phyloP scores from a whole-genome alignment of 139 green algal species.

The Volvox africanus region DNA sequence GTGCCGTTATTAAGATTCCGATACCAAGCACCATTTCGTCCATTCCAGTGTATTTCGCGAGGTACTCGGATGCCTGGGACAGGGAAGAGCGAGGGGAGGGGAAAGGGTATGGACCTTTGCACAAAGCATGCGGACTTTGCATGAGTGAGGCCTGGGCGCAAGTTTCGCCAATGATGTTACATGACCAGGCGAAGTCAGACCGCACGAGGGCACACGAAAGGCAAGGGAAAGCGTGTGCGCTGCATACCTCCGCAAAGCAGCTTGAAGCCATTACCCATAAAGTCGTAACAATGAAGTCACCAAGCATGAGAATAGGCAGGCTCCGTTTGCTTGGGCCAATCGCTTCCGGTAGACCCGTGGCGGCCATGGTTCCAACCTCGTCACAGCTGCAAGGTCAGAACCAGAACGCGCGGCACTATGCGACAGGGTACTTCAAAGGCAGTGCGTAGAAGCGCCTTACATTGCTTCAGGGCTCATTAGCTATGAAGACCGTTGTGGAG shows the following conservation, averaged over 20 bases:
- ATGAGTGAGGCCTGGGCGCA: no score
- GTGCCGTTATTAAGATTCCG: neutral
- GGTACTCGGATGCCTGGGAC: constrained; percentile 41
- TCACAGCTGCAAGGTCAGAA: no score
- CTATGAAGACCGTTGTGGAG: neutral
- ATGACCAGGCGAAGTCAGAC: no score
- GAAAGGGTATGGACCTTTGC: neutral
- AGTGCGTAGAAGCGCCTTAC: neutral
- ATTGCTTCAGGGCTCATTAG: neutral
- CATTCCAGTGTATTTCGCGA: constrained; percentile 51
- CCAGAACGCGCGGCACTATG: no score
- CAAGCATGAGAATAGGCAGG: neutral
- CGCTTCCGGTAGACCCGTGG: neutral
- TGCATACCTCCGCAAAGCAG: constrained; percentile 49
- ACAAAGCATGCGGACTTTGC: neutral
- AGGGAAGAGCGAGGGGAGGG: neutral
- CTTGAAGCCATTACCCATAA: constrained; percentile 52
- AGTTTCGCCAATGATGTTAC: no score
- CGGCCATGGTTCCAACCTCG: neutral
- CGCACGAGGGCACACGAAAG: neutral
- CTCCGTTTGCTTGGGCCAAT: neutral
- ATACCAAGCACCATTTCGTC: constrained; percentile 48
- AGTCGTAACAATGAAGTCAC: constrained; percentile 50
- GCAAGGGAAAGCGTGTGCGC: neutral
- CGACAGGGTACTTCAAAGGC: neutral